A percentile compares a stretch with the other conserved stretches of the same genome.
These are phyloP conservation scores for Aschersonia sp. DNA, from an alignment of 2,329 filamentous ascomycete species.

Conservation along the genomic window DNA sequence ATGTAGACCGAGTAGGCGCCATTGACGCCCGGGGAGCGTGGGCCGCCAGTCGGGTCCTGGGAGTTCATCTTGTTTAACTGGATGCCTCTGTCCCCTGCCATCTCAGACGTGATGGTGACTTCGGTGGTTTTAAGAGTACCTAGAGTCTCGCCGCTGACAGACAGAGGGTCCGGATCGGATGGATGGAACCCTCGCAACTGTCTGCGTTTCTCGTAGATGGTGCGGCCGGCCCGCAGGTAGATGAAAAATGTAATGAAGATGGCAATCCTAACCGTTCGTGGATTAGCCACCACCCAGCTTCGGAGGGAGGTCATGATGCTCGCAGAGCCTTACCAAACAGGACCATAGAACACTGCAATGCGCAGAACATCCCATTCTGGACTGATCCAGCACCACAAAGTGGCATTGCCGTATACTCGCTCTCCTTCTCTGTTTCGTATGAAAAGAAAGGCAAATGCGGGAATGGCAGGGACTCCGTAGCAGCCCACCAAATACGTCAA, in stretches of 20 bases:
- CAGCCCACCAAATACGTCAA: slow-evolving; percentile 54
- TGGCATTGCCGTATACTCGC: slow-evolving; percentile 59
- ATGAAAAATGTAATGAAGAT: slow-evolving; percentile 49
- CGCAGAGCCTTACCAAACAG: slow-evolving; percentile 41
- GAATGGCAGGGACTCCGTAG: slow-evolving; percentile 60
- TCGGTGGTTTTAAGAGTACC: slow-evolving; percentile 43
- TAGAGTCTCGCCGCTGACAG: slow-evolving; percentile 28
- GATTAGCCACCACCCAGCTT: no score
- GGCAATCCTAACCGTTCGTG: slow-evolving; percentile 31
- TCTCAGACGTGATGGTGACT: slow-evolving; percentile 46
- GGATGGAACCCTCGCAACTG: slow-evolving; percentile 42
- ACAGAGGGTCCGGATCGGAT: slow-evolving; percentile 25
- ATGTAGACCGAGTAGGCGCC: slow-evolving; percentile 37
- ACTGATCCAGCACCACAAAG: slow-evolving; percentile 70
- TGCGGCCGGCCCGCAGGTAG: slow-evolving; percentile 50
- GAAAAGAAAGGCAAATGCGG: slow-evolving; percentile 54
- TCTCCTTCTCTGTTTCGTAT: slow-evolving; percentile 34
- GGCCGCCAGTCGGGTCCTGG: slow-evolving; percentile 5
- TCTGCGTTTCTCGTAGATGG: slow-evolving; percentile 53
- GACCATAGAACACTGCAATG: slow-evolving; percentile 61
- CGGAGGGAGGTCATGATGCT: not conserved
- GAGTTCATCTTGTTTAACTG: slow-evolving; percentile 11
- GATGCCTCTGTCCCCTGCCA: slow-evolving; percentile 9
- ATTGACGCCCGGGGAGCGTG: slow-evolving; percentile 5
- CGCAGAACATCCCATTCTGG: slow-evolving; percentile 55